Conservation (phyloP, 2,329 filamentous ascomycete species). For the Paracamarosporium sp. region DNA sequence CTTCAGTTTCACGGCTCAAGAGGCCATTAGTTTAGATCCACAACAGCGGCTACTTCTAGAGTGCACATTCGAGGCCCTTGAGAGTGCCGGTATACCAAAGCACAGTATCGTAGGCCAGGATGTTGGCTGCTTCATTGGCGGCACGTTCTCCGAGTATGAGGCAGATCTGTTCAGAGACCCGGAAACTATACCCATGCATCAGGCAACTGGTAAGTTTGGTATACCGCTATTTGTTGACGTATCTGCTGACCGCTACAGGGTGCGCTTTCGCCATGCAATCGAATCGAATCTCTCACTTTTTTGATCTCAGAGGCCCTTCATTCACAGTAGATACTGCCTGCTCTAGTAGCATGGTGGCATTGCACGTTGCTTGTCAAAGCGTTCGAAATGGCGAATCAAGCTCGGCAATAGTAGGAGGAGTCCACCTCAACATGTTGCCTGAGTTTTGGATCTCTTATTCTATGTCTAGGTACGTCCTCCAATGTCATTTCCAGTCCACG, state of each 20-base stretch:
- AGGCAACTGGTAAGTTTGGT: constrained; percentile 29
- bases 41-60: constrained; percentile 44
- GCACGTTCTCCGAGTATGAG: constrained; percentile 31
- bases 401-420: constrained; percentile 32
- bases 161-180: constrained; percentile 28
- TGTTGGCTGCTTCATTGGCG: constrained; percentile 34
- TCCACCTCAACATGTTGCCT: constrained; percentile 30
- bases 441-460: constrained; percentile 33
- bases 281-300: constrained; percentile 39
- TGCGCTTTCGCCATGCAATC: constrained; percentile 31
- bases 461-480: constrained; percentile 19
- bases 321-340: constrained; percentile 43
- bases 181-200: constrained; percentile 33
- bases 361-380: constrained; percentile 38
- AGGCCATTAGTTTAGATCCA: constrained; percentile 38
- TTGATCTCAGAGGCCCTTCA: constrained; percentile 38
- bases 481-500: neutral
- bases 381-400: constrained; percentile 30
- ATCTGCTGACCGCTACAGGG: constrained; percentile 14
- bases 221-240: neutral
- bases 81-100: constrained; percentile 42
- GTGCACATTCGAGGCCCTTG: constrained; percentile 48
- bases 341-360: constrained; percentile 32
- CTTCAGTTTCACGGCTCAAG: constrained; percentile 34
- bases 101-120: constrained; percentile 35